These are phyloP conservation scores for Murraya paniculata DNA, from an alignment of 345 rosid genomes.

Conservation along the genomic window DNA sequence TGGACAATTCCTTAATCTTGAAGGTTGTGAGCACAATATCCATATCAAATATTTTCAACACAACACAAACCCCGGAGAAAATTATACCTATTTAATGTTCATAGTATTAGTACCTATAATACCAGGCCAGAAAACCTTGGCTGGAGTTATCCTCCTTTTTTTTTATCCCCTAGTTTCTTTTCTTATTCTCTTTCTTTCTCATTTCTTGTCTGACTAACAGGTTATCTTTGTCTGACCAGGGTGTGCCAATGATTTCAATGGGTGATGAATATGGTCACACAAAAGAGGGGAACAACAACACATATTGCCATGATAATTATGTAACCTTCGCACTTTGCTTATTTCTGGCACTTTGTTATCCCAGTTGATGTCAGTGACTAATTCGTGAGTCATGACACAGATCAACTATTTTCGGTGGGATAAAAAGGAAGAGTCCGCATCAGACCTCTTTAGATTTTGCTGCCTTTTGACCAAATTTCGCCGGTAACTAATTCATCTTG, in stretches of 20 bases:
- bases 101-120: not conserved
- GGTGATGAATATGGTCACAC: conserved; percentile 99
- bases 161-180: not conserved
- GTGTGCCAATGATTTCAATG: conserved; percentile 96
- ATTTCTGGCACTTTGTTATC: not conserved
- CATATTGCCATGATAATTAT: conserved; percentile 92
- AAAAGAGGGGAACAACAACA: conserved; percentile 93
- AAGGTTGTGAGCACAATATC: not conserved
- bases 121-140: not conserved
- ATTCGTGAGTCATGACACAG: conserved; percentile 39
- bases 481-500: conserved; percentile 34
- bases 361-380: conserved; percentile 17
- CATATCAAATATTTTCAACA: not conserved
- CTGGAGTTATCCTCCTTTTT: not conserved
- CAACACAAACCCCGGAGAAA: not conserved
- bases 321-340: conserved; percentile 37
- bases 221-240: conserved; percentile 47
- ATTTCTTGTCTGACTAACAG: conserved; percentile 1
- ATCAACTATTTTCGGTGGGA: conserved; percentile 87
- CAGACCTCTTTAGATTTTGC: conserved; percentile 84
- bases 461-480: conserved; percentile 77
- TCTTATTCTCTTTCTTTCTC: not conserved
- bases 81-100: not conserved
- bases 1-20: not conserved
- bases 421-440: conserved; percentile 74